Evolutionary conservation across 306 rosid genomes (phyloP), one percentile per base, ranked within the genome.

Genomic region (Luffa acutangula): DNA sequence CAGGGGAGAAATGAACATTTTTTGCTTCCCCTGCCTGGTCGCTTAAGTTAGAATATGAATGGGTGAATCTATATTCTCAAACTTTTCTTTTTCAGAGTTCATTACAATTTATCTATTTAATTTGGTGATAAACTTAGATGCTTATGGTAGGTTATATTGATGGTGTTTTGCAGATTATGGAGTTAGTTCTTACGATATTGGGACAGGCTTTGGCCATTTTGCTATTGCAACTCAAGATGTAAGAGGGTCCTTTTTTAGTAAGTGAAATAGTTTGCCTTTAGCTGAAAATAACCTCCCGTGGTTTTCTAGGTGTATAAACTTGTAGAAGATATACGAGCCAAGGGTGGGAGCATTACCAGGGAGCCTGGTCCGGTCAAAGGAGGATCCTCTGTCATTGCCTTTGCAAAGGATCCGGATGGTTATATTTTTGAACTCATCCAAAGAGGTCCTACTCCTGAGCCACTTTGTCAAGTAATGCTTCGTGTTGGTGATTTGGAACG

Each of bases 341-440:
- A 91, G 85, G 97, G 97, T 62, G 99, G 97, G 31, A 81, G 9
- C 20, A 51, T 93, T 84, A 93, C 97, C 7, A 87, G 97, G 84
- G 99, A 93, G 87, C 97, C 97, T 60, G 97, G 93, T 69, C 97
- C 97, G 18, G 96, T 91, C 70, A 90, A 88, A 45, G 99, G 99
- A 25, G 99, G 97, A 79, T 34, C 81, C 51, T 2, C 80, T 75
- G 85, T 93, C 79, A 90, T 91, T 72, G 97, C 97, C 71, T 93
- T 91, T 83, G 96, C 87, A 78, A 91, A 91, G 88, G 99, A 95
- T 77, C 99, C 97, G 36, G 99, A 95, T 86, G 99, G 97, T 84
- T 95, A 95, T 75, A 1, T 7, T 12, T 95, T 95, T 86, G 97
- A 91, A 86, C 84, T 95, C 62, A 89, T 95, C 81, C 92, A 95